phyloP scores from a whole-genome alignment of 805 yeast species.

The Yarrowia alimentaria region DNA sequence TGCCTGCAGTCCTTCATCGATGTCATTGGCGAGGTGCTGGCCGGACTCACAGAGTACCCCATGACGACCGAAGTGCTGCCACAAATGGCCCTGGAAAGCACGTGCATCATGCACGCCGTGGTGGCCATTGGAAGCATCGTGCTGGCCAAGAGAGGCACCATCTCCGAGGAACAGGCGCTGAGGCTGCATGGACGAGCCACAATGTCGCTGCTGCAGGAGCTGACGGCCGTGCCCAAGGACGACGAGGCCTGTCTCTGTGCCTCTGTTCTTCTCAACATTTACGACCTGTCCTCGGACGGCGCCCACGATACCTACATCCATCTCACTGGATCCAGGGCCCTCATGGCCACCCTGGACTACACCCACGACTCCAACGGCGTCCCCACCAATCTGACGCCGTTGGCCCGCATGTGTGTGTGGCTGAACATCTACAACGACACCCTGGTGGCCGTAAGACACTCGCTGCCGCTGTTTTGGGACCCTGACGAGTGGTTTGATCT shows the following conservation, averaged over 20 bases:
- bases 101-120: constrained; percentile 24
- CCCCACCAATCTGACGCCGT: constrained; percentile 2
- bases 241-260: constrained; percentile 25
- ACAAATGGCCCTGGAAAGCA: constrained; percentile 10
- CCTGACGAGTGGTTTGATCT: constrained; percentile 24
- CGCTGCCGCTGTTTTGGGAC: constrained; percentile 17
- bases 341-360: constrained; percentile 13
- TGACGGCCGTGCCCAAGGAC: constrained; percentile 14
- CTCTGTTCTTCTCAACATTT: constrained; percentile 15
- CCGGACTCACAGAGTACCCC: constrained; percentile 18
- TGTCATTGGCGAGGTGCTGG: constrained; percentile 10
- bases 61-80: constrained; percentile 21
- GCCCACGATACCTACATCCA: constrained; percentile 21
- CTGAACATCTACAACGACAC: constrained; percentile 19
- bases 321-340: constrained; percentile 11
- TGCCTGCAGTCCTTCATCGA: constrained; percentile 18
- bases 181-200: constrained; percentile 21
- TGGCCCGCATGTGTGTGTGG: constrained; percentile 20
- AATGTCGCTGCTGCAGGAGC: constrained; percentile 11
- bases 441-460: constrained; percentile 21
- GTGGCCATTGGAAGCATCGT: constrained; percentile 18
- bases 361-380: neutral
- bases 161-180: constrained; percentile 12
- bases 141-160: constrained; percentile 15
- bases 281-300: constrained; percentile 18